Conservation (phyloP, 306 rosid species). For the Hippophae gyantsensis region DNA sequence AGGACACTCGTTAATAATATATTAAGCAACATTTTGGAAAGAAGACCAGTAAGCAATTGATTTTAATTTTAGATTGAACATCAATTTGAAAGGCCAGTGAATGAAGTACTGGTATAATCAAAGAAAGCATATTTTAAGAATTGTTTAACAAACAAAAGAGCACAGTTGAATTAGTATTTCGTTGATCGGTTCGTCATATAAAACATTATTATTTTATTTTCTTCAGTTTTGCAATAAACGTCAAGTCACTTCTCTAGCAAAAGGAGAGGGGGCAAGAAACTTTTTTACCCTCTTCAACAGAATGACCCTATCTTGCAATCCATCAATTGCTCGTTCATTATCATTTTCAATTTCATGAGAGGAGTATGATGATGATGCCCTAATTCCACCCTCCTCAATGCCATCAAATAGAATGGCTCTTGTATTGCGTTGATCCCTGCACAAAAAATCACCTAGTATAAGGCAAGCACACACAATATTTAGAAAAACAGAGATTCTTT, state of each 20-base stretch:
- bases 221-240: background rate
- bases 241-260: background rate
- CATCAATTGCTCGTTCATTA: conserved; percentile 74
- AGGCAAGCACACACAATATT: too few relatives aligned
- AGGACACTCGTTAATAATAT: conserved; percentile 17
- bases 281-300: conserved; percentile 73
- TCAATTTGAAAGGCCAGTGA: too few relatives aligned
- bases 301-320: conserved; percentile 87
- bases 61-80: too few relatives aligned
- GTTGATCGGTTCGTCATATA: too few relatives aligned
- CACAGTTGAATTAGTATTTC: too few relatives aligned
- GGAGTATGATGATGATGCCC: conserved; percentile 43
- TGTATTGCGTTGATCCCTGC: conserved; percentile 37
- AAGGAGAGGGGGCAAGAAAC: background rate
- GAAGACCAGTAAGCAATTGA: too few relatives aligned
- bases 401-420: conserved; percentile 48
- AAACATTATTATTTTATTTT: too few relatives aligned
- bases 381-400: conserved; percentile 57
- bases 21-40: too few relatives aligned
- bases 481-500: too few relatives aligned
- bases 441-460: background rate
- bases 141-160: too few relatives aligned
- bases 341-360: conserved; percentile 90
- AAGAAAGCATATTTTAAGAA: too few relatives aligned
- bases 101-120: too few relatives aligned